Conservation (phyloP, 768 basidiomycete species). For the Hygrophorus russula region DNA sequence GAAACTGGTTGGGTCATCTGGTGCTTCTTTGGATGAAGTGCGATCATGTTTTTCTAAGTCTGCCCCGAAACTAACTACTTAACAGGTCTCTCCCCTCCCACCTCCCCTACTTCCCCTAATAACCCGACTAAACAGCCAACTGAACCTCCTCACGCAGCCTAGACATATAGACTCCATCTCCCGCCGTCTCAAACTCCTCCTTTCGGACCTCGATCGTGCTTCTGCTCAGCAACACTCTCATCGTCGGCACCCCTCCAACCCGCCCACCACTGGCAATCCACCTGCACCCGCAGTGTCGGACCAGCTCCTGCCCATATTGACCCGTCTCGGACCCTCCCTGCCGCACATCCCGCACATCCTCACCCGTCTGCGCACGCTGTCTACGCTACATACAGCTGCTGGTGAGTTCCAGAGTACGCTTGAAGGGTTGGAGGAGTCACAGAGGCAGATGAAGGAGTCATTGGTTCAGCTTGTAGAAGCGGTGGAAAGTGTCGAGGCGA, state of each 20-base stretch:
- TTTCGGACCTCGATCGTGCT: slow-evolving; percentile 85
- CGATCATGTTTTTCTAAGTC: slow-evolving; percentile 10
- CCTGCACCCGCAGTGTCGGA: slow-evolving; percentile 29
- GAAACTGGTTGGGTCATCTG: slow-evolving; percentile 72
- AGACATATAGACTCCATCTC: slow-evolving; percentile 94
- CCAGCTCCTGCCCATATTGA: slow-evolving; percentile 55
- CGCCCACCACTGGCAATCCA: slow-evolving; percentile 14
- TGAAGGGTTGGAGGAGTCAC: slow-evolving; percentile 57
- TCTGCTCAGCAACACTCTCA: slow-evolving; percentile 40
- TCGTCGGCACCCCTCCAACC: slow-evolving; percentile 33
- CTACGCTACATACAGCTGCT: slow-evolving; percentile 72
- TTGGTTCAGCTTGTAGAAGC: slow-evolving; percentile 61
- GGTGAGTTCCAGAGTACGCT: slow-evolving; percentile 65
- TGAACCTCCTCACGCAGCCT: slow-evolving; percentile 86
- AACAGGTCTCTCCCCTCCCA: slow-evolving; percentile 59
- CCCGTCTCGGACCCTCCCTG: slow-evolving; percentile 58
- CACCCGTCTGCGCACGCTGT: slow-evolving; percentile 76
- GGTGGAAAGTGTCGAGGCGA: slow-evolving; percentile 61
- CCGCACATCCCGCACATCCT: slow-evolving; percentile 87
- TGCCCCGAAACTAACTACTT: not conserved
- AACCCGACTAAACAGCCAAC: slow-evolving; percentile 71
- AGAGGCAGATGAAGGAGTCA: slow-evolving; percentile 48
- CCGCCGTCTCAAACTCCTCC: slow-evolving; percentile 81
- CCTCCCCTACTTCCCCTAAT: slow-evolving; percentile 77
- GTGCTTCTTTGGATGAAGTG: slow-evolving; percentile 74